Evolutionary conservation across 257 asterid genomes (phyloP).

Genomic region (Petunia axillaris): DNA sequence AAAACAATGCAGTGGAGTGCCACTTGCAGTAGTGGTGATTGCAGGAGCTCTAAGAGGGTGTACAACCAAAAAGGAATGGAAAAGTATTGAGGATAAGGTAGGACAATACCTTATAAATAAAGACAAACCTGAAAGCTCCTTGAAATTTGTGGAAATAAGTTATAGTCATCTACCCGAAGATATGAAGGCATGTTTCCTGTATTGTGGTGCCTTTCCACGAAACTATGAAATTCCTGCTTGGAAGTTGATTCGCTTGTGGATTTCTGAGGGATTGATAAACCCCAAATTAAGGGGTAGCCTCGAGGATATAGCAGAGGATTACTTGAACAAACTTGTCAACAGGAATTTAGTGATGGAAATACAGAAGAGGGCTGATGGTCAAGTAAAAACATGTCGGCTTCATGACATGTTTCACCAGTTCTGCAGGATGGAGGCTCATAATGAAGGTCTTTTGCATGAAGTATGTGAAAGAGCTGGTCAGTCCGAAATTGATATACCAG

Average conservation of each 20-base stretch:
- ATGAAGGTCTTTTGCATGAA: not conserved
- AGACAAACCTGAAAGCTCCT: not conserved
- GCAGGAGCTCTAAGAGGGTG: conserved; percentile 17
- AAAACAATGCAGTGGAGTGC: conserved; percentile 22
- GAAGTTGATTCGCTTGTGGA: not conserved
- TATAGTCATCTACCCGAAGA: not conserved
- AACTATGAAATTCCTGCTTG: not conserved
- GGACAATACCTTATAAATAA: not conserved
- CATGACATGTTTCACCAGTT: conserved; percentile 4
- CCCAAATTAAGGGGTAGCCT: not conserved
- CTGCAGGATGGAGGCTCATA: not conserved
- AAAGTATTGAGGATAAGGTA: not conserved
- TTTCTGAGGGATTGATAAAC: not conserved
- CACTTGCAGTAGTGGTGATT: conserved; percentile 25
- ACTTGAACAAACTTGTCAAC: not conserved
- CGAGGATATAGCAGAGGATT: not conserved
- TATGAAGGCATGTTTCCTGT: not conserved
- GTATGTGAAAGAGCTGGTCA: not conserved
- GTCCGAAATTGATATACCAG: not conserved
- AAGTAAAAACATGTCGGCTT: not conserved
- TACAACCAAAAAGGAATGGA: not conserved
- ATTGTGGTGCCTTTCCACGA: not conserved
- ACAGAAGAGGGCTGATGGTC: not conserved
- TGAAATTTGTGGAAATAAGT: not conserved
- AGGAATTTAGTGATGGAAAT: not conserved